Evolutionary conservation across 768 basidiomycete genomes (phyloP).

Genomic region (Clitopilus hobsonii): DNA sequence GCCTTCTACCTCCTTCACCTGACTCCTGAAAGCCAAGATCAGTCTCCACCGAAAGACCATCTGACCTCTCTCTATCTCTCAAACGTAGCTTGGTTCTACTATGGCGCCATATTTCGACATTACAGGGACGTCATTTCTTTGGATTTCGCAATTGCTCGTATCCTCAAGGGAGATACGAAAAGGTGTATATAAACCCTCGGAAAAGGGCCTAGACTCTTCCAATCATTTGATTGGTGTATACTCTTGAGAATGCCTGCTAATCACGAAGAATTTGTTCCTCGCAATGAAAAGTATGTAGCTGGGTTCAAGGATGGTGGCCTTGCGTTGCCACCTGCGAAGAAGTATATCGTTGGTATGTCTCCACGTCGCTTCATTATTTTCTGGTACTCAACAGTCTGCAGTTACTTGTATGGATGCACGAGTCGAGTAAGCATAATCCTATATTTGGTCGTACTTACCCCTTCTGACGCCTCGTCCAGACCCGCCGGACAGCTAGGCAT

Average conservation of each 20-base stretch:
- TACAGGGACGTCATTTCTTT: background rate
- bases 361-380: background rate
- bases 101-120: slow-evolving; percentile 10
- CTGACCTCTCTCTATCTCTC: background rate
- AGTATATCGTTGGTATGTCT: slow-evolving; percentile 23
- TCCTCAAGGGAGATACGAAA: no score
- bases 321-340: slow-evolving; percentile 29
- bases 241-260: slow-evolving; percentile 19
- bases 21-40: background rate
- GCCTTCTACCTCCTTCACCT: no score
- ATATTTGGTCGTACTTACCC: no score
- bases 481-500: slow-evolving; percentile 57
- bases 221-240: background rate
- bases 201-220: background rate
- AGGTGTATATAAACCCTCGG: background rate
- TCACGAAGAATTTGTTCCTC: slow-evolving; percentile 25
- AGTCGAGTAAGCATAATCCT: slow-evolving; percentile 59
- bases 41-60: background rate
- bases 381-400: slow-evolving; percentile 11
- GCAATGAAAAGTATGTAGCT: slow-evolving; percentile 42
- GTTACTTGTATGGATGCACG: slow-evolving; percentile 77
- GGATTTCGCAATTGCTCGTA: no score
- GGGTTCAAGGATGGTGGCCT: slow-evolving; percentile 39
- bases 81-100: background rate
- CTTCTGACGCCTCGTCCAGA: no score